Evolutionary conservation across 805 yeast species (phyloP).

Genomic region (Candida jianshihensis): DNA sequence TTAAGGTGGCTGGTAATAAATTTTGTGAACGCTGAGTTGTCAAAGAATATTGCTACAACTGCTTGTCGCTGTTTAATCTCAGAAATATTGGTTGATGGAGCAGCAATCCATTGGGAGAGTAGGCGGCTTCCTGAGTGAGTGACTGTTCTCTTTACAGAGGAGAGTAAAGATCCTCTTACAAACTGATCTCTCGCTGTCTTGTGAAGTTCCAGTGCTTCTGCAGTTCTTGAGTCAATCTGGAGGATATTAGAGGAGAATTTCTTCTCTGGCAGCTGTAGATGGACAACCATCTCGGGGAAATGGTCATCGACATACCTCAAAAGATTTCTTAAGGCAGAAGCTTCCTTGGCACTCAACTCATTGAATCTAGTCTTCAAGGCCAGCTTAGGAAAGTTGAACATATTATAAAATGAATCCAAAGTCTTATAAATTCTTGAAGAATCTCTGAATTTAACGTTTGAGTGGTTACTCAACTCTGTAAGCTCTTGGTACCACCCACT

Average conservation of each 20-base stretch:
- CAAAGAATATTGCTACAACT: constrained; percentile 37
- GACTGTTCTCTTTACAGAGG: constrained; percentile 64
- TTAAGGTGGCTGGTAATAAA: constrained; percentile 31
- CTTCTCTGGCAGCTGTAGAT: constrained; percentile 61
- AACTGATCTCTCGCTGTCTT: constrained; percentile 50
- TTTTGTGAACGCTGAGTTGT: constrained; percentile 23
- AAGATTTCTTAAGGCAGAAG: constrained; percentile 54
- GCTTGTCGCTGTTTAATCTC: constrained; percentile 54
- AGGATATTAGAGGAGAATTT: constrained; percentile 46
- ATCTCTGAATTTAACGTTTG: constrained; percentile 40
- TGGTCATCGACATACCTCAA: constrained; percentile 67
- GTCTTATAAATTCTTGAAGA: constrained; percentile 35
- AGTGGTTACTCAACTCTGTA: constrained; percentile 52
- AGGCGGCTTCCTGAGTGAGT: constrained; percentile 79
- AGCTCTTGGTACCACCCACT: constrained; percentile 54
- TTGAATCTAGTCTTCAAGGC: constrained; percentile 21
- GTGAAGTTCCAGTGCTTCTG: constrained; percentile 68
- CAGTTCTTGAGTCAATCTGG: constrained; percentile 76
- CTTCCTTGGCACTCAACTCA: constrained; percentile 38
- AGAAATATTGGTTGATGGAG: constrained; percentile 59
- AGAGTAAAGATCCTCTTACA: constrained; percentile 61
- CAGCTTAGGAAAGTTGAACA: constrained; percentile 31
- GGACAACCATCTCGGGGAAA: constrained; percentile 58
- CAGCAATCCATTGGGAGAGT: constrained; percentile 74
- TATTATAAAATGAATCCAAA: constrained; percentile 28